Evolutionary conservation across 2,329 filamentous ascomycete genomes (phyloP).

Genomic region (Sporothrix mexicana): DNA sequence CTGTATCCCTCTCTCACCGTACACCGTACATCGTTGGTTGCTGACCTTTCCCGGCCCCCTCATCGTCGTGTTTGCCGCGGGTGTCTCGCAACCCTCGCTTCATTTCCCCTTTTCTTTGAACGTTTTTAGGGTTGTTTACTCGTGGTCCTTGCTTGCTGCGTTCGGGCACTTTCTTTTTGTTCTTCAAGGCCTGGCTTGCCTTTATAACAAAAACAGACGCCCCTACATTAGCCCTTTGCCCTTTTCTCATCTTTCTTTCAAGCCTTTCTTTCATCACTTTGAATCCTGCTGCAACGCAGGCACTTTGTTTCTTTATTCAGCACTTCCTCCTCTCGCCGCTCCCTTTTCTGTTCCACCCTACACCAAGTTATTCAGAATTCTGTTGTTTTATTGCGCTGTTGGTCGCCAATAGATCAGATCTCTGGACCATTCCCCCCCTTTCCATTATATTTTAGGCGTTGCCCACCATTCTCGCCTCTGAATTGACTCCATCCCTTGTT

Average conservation of each 20-base stretch:
- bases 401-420: conserved; percentile 1
- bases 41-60: not conserved
- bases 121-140: not conserved
- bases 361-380: not conserved
- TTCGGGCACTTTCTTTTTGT: not conserved
- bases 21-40: not conserved
- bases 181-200: not conserved
- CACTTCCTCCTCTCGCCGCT: not conserved
- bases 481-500: conserved; percentile 7
- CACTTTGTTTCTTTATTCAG: not conserved
- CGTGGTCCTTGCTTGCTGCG: not conserved
- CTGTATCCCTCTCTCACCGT: not conserved
- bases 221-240: conserved; percentile 9
- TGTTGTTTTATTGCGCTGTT: not conserved
- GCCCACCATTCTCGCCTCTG: not conserved
- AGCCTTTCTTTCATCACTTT: conserved; percentile 15
- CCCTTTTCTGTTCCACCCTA: not conserved
- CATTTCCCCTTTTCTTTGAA: not conserved
- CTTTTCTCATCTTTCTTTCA: not conserved
- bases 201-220: not conserved
- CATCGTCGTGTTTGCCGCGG: not conserved
- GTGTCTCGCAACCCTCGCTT: not conserved
- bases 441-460: not conserved
- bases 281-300: not conserved
- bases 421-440: not conserved